Evolutionary conservation across 2,329 filamentous ascomycete species (phyloP), one percentile per base, ranked within the genome.

Genomic region (Sordariomycetes sp.): DNA sequence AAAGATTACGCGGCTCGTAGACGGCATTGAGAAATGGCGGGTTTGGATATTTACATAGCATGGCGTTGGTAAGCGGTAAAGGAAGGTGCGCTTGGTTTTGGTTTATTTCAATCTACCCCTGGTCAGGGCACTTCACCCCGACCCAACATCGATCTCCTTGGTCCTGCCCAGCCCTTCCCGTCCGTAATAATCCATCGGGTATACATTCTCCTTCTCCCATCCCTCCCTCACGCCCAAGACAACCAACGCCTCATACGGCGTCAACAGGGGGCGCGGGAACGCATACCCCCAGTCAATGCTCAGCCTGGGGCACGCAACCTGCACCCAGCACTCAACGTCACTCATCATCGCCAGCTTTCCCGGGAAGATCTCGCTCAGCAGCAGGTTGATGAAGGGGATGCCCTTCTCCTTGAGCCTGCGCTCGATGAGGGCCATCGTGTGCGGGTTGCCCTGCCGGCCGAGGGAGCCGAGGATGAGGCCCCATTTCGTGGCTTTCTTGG

Each of bases 261-360:
- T 96, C 51, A 98, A 59, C 38, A 98, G 56, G 31, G 92, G 92
- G 30, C 85, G 65, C 2, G 86, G 75, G 53, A 98, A 98, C 1
- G 92, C 92, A 62, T 96, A 96, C 0, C 92, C 92, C 92, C 92
- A 98, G 61, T 98, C 92, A 46, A 98, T 98, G 57, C 90, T 96
- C 54, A 98, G 54, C 32, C 92, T 68, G n/a, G 92, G 92, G 59
- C 92, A 98, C 5, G 92, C 92, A 33, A 98, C 87, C 60, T 98
- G 92, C 25, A 98, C 90, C 92, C 92, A 98, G 48, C 87, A 94
- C 53, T 95, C 90, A 3, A 98, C 85, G 50, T 96, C 90, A 20
- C 64, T 62, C 86, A 98, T 95, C 67, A 92, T 79, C 0, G 86
- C 87, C 44, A 98, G 62, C 63, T 96, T 98, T 0, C 86, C 88